A percentile compares a stretch with the other conserved stretches of the same genome.
Conservation (phyloP, 306 rosid species). For the Trichosanthes truncata region DNA sequence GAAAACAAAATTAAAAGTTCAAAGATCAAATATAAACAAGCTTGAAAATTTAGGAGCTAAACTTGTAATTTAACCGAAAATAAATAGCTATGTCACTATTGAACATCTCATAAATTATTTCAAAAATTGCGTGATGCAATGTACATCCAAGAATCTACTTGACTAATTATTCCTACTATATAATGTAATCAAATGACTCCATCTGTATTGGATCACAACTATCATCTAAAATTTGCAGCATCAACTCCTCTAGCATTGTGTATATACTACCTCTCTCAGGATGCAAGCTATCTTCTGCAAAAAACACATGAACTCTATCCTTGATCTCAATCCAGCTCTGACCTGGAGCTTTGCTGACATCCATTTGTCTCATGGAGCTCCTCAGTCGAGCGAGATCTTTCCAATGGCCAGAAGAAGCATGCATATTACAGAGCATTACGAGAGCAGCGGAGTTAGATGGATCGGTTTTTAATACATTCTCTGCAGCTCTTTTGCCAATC, state of each 20-base stretch:
- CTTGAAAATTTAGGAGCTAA: too few species aligned
- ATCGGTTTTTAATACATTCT: slow-evolving; percentile 47
- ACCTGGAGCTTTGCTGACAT: slow-evolving; percentile 60
- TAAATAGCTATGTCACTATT: background rate
- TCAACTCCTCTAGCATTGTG: slow-evolving; percentile 49
- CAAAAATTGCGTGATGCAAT: background rate
- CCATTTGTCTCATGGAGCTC: slow-evolving; percentile 44
- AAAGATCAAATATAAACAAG: background rate
- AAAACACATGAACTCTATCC: slow-evolving; percentile 51
- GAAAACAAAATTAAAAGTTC: background rate
- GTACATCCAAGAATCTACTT: background rate
- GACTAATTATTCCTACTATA: background rate
- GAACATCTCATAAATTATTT: background rate
- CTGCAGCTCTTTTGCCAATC: slow-evolving; percentile 56
- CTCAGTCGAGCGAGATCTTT: slow-evolving; percentile 49
- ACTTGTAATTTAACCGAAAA: background rate
- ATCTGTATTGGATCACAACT: slow-evolving; percentile 30
- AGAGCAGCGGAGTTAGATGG: slow-evolving; percentile 58
- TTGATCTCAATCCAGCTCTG: slow-evolving; percentile 46
- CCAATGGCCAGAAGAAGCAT: slow-evolving; percentile 59
- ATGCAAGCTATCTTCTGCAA: slow-evolving; percentile 56
- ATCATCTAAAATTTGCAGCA: slow-evolving; percentile 58
- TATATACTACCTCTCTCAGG: slow-evolving; percentile 41
- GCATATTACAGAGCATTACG: slow-evolving; percentile 51
- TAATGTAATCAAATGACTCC: slow-evolving; percentile 8